These are phyloP conservation scores for Debaryomycetaceae sp. DNA, from an alignment of 1,139 yeast genomes.

Conservation along the genomic window DNA sequence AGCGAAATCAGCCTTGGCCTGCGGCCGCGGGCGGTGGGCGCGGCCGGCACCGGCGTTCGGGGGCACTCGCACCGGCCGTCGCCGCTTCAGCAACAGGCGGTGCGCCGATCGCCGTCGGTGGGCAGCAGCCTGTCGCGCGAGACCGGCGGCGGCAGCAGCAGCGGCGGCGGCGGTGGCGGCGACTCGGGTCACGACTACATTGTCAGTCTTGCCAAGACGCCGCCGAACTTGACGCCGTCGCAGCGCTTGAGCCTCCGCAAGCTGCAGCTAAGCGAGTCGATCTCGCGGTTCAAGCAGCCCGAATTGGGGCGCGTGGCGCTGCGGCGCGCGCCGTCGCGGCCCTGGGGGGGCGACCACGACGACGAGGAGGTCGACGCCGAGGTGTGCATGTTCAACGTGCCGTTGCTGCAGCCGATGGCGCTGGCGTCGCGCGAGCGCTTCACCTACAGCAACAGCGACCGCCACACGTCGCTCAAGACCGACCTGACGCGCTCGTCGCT, in stretches of 20 bases:
- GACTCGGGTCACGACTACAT: slow-evolving; percentile 16
- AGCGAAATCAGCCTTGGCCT: neutral
- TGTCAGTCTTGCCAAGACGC: slow-evolving; percentile 24
- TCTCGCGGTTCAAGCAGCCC: slow-evolving; percentile 16
- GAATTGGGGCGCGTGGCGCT: neutral
- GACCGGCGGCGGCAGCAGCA: too few relatives aligned
- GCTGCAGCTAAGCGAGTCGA: slow-evolving; percentile 21
- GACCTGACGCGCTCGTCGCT: slow-evolving; percentile 44
- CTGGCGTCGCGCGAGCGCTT: slow-evolving; percentile 24
- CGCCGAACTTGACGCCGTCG: slow-evolving; percentile 33
- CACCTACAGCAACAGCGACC: slow-evolving; percentile 17
- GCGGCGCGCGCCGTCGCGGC: neutral
- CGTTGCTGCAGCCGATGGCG: slow-evolving; percentile 49
- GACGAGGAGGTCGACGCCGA: slow-evolving; percentile 54
- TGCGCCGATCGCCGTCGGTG: slow-evolving; percentile 16
- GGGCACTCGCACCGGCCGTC: slow-evolving; percentile 17
- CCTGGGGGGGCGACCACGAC: slow-evolving; percentile 27
- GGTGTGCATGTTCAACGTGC: slow-evolving; percentile 57
- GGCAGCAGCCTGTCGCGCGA: slow-evolving; percentile 13
- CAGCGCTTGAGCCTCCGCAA: slow-evolving; percentile 35
- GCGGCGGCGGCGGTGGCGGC: too few relatives aligned
- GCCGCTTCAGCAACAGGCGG: slow-evolving; percentile 16
- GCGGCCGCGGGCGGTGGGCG: neutral
- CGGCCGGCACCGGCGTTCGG: slow-evolving; percentile 2
- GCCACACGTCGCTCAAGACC: slow-evolving; percentile 21